A percentile compares a stretch with the other conserved stretches of the same genome.
Evolutionary conservation across 1,139 yeast species (phyloP).

Genomic region (Citeromyces hawaiiensis): DNA sequence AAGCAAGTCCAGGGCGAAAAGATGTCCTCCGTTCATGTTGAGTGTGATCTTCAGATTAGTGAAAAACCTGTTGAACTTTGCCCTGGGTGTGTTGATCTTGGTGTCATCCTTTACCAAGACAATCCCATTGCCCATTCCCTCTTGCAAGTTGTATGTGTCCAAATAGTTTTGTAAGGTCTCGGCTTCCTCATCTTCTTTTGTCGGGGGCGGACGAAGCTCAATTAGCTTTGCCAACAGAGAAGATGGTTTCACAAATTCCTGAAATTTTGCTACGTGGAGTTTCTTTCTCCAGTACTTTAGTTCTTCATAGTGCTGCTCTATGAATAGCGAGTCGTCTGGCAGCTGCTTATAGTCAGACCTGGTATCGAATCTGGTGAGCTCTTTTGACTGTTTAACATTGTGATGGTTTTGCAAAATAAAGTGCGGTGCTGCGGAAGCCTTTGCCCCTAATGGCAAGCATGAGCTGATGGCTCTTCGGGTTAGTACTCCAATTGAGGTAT

Average conservation of each 20-base stretch:
- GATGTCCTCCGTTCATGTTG: conserved; percentile 28
- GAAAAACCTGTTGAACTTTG: conserved; percentile 21
- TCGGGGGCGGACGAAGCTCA: conserved; percentile 12
- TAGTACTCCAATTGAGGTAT: too few relatives aligned
- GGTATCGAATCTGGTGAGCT: too few relatives aligned
- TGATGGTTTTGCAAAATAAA: too few relatives aligned
- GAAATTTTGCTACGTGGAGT: conserved; percentile 8
- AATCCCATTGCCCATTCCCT: background rate
- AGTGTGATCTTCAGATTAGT: conserved; percentile 24
- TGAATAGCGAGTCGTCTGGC: conserved; percentile 34
- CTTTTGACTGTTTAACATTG: too few relatives aligned
- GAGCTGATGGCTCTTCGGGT: too few relatives aligned
- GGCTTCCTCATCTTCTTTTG: conserved; percentile 7
- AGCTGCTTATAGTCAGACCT: conserved; percentile 20
- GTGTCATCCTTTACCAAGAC: background rate
- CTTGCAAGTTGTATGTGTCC: background rate
- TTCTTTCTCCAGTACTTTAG: conserved; percentile 18
- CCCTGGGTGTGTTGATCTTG: conserved; percentile 4
- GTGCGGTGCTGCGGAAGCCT: too few relatives aligned
- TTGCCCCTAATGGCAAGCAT: too few relatives aligned
- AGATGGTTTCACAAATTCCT: conserved; percentile 8
- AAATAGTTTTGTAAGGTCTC: background rate
- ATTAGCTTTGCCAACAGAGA: conserved; percentile 9
- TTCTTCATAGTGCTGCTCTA: conserved; percentile 28
- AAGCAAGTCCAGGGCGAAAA: conserved; percentile 27